These are phyloP conservation scores for Pseudoperonospora humuli DNA, from an alignment of 352 stramenopile species.

Conservation along the genomic window DNA sequence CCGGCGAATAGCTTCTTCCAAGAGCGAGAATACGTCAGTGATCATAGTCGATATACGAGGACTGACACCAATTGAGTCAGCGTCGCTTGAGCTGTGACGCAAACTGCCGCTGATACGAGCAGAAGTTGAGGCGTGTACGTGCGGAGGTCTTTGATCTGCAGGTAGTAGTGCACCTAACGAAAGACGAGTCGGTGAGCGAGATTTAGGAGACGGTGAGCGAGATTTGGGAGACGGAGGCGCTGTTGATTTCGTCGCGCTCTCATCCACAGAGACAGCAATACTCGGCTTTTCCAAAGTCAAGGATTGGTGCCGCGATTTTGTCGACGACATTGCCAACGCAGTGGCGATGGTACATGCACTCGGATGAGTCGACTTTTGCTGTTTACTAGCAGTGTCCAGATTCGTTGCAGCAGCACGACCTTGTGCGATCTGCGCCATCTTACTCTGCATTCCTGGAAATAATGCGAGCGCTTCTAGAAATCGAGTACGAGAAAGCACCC, in stretches of 20 bases:
- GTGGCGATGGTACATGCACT: no score
- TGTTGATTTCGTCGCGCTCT: not conserved
- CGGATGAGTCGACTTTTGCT: no score
- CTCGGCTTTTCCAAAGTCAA: no score
- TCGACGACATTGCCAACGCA: no score
- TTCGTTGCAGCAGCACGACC: no score
- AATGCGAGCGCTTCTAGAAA: no score
- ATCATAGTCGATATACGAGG: constrained; percentile 34
- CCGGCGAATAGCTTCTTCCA: constrained; percentile 40
- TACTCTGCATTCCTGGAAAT: no score
- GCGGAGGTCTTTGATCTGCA: constrained; percentile 17
- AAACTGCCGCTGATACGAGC: constrained; percentile 28
- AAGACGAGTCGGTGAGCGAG: constrained; percentile 5
- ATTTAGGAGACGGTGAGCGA: no score
- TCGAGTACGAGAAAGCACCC: no score
- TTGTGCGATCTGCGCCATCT: no score
- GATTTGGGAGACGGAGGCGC: not conserved
- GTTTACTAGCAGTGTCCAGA: no score
- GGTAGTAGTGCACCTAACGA: constrained; percentile 12
- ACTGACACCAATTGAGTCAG: constrained; percentile 12
- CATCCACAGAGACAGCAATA: not conserved
- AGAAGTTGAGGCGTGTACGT: constrained; percentile 26
- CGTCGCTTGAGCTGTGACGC: constrained; percentile 19
- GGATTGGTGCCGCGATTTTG: no score
- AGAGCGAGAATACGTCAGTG: constrained; percentile 18